Conservation (phyloP, 352 stramenopile species). For the Aphanomyces astaci region DNA sequence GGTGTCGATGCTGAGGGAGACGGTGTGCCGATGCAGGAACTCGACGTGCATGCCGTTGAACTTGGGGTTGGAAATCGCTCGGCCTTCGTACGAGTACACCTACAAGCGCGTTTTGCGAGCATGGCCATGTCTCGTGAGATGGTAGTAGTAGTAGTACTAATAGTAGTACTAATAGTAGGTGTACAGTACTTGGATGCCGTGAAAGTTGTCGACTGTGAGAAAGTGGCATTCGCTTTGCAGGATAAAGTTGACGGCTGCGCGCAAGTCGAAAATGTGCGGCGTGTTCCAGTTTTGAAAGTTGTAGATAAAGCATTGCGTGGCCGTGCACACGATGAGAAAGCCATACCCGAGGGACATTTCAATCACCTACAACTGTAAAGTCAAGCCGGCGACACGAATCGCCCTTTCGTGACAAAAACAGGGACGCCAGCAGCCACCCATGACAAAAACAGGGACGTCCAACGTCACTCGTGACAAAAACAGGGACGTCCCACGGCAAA, state of each 20-base stretch:
- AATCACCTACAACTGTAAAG: constrained; percentile 40
- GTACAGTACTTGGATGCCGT: constrained; percentile 62
- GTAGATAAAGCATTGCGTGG: constrained; percentile 91
- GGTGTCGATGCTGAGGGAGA: constrained; percentile 82
- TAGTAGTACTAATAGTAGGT: no score
- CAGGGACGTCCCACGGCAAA: no score
- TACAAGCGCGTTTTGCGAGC: constrained; percentile 17
- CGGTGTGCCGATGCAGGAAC: constrained; percentile 76
- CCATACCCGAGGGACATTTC: constrained; percentile 88
- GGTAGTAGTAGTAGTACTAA: no score
- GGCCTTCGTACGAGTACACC: constrained; percentile 90
- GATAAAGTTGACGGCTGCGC: constrained; percentile 77
- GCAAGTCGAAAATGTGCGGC: constrained; percentile 89
- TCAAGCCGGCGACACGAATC: neutral
- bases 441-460: neutral
- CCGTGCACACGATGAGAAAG: constrained; percentile 88
- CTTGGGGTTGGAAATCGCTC: constrained; percentile 74
- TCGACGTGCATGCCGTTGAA: constrained; percentile 84
- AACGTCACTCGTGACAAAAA: no score
- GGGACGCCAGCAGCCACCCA: no score
- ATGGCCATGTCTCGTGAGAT: no score
- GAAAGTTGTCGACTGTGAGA: constrained; percentile 83
- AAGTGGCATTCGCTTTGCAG: constrained; percentile 85
- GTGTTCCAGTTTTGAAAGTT: constrained; percentile 88
- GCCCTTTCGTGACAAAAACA: no score